These are phyloP conservation scores for Yamadazyma insecticola DNA, from an alignment of 805 yeast genomes.

Conservation along the genomic window DNA sequence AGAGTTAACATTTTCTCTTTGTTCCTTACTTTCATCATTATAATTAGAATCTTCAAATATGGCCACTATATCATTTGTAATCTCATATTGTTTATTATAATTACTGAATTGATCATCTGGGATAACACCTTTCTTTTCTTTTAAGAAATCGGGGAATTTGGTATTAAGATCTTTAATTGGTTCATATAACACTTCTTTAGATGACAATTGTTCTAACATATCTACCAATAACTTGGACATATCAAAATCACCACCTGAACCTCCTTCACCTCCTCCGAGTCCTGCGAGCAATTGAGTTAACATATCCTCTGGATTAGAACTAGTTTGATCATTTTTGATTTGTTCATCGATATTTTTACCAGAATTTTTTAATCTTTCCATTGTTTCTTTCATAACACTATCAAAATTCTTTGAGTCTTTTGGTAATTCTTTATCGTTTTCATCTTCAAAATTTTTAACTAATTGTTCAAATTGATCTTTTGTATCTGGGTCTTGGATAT, in stretches of 20 bases:
- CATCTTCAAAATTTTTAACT: conserved; percentile 37
- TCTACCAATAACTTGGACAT: conserved; percentile 61
- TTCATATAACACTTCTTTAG: conserved; percentile 81
- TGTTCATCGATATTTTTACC: conserved; percentile 66
- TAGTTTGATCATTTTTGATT: conserved; percentile 40
- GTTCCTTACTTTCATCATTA: conserved; percentile 42
- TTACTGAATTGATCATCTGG: conserved; percentile 44
- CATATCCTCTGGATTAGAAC: conserved; percentile 46
- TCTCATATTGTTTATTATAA: conserved; percentile 57
- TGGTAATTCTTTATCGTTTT: conserved; percentile 27
- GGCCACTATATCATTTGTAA: conserved; percentile 56
- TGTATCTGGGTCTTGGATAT: conserved; percentile 50
- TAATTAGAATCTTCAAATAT: conserved; percentile 66
- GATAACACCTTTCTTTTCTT: conserved; percentile 43
- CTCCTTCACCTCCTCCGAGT: conserved; percentile 37
- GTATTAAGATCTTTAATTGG: conserved; percentile 78
- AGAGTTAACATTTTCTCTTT: conserved; percentile 48
- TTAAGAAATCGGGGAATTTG: conserved; percentile 71
- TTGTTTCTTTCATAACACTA: conserved; percentile 72
- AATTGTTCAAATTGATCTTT: conserved; percentile 47
- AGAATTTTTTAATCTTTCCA: conserved; percentile 72
- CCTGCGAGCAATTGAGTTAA: conserved; percentile 57
- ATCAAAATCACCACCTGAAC: conserved; percentile 47
- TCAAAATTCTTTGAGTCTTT: conserved; percentile 48
- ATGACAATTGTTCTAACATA: conserved; percentile 75